A percentile compares a stretch with the other conserved stretches of the same genome.
phyloP scores from a whole-genome alignment of 2,329 filamentous ascomycete genomes.

The Lizonia empirigonia region DNA sequence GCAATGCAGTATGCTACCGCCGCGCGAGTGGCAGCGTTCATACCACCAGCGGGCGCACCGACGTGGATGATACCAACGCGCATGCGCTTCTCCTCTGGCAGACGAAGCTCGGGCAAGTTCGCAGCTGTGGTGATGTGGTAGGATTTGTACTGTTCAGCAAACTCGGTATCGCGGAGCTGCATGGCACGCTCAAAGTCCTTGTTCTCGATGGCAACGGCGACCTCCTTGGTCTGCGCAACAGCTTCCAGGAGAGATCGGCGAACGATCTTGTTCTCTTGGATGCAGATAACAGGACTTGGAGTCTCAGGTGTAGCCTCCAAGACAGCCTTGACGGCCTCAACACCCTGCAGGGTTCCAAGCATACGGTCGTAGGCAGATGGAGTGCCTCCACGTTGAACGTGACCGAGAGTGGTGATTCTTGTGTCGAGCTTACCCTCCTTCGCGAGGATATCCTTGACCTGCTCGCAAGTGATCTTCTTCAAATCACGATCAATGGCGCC shows the following conservation, averaged over 20 bases:
- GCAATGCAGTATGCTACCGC: slow-evolving; percentile 92
- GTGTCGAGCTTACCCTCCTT: slow-evolving; percentile 84
- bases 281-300: slow-evolving; percentile 91
- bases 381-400: slow-evolving; percentile 93
- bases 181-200: slow-evolving; percentile 90
- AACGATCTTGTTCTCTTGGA: slow-evolving; percentile 97
- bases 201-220: slow-evolving; percentile 78
- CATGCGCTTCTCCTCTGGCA: slow-evolving; percentile 82
- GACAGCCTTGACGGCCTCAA: slow-evolving; percentile 41
- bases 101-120: slow-evolving; percentile 68
- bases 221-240: slow-evolving; percentile 82
- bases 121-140: slow-evolving; percentile 91
- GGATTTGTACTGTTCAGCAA: slow-evolving; percentile 87
- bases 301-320: slow-evolving; percentile 72
- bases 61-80: slow-evolving; percentile 95
- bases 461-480: slow-evolving; percentile 78
- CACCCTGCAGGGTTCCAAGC: slow-evolving; percentile 82
- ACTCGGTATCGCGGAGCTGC: slow-evolving; percentile 87
- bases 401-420: slow-evolving; percentile 90
- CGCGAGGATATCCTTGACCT: slow-evolving; percentile 88
- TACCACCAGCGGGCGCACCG: slow-evolving; percentile 93
- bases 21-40: slow-evolving; percentile 95
- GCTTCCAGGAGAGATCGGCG: slow-evolving; percentile 88
- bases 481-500: slow-evolving; percentile 75
- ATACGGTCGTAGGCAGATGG: slow-evolving; percentile 95